Evolutionary conservation across 768 basidiomycete genomes (phyloP), one percentile per base, ranked within the genome.

Genomic region (Lepiota brunneoincarnata): DNA sequence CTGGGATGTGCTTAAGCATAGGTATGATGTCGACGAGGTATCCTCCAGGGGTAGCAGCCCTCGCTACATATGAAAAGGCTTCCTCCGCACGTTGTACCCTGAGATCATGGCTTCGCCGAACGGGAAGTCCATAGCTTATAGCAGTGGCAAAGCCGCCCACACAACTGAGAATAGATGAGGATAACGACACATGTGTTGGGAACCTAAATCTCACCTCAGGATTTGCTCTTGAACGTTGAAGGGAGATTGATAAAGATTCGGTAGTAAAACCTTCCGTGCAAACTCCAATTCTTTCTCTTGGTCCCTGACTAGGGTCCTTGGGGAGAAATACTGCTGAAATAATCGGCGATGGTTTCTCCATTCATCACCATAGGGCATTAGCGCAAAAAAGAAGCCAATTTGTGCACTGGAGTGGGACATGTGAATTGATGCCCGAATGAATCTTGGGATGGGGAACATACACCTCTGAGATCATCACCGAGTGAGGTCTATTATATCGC

Each of bases 321-420:
- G n/a, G n/a, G n/a, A n/a, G n/a, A n/a, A n/a, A n/a, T n/a, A n/a
- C n/a, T n/a, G n/a, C n/a, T n/a, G n/a, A n/a, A n/a, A n/a, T n/a
- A n/a, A n/a, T n/a, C n/a, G n/a, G n/a, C n/a, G n/a, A n/a, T n/a
- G n/a, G n/a, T n/a, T n/a, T n/a, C 48, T 36, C 57, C 57, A 58
- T 28, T 20, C 12, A 2, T 52, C n/a, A 5, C 47, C 57, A 31
- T 54, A 58, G 10, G 21, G 21, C 47, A 58, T 50, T 5, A 44
- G 6, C 9, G 17, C 47, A 24, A 58, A 54, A 4, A 34, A 24
- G n/a, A n/a, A n/a, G n/a, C n/a, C 41, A 39, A 47, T 7, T 50
- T 26, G 37, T 49, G 11, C 2, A 39, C 21, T 11, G 46, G 28
- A 12, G 47, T 58, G 26, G 7, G 2, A 40, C 17, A 28, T 4